Evolutionary conservation across 2,329 filamentous ascomycete genomes (phyloP).

Genomic region (Leptographium wingfieldii): DNA sequence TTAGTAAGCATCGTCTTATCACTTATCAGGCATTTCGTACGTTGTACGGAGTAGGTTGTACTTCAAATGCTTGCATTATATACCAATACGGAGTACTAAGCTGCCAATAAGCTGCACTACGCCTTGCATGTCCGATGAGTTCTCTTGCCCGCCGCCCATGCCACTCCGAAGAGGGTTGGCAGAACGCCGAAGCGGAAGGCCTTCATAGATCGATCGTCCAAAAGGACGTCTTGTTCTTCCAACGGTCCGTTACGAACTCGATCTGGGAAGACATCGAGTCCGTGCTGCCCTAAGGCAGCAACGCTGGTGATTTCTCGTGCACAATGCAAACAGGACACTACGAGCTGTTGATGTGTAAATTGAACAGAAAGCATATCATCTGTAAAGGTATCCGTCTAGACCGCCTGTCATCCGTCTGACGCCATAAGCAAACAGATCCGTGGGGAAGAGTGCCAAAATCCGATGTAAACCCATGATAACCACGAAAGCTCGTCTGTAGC

Average conservation of each 20-base stretch:
- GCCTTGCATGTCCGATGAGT: conserved; percentile 20
- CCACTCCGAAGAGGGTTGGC: conserved; percentile 19
- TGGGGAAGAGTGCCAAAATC: not conserved
- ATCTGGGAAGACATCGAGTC: conserved; percentile 52
- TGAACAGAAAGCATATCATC: not conserved
- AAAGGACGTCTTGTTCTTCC: conserved; percentile 41
- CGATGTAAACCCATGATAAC: not conserved
- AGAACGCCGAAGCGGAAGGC: conserved; percentile 20
- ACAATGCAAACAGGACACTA: not conserved
- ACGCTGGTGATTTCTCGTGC: conserved; percentile 39
- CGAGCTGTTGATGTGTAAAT: not conserved
- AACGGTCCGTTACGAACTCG: conserved; percentile 74
- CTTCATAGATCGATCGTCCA: conserved; percentile 24
- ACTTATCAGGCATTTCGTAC: too few relatives aligned
- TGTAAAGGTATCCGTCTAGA: not conserved
- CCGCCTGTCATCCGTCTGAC: not conserved
- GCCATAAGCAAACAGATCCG: not conserved
- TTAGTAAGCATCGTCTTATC: not conserved
- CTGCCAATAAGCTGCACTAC: not conserved
- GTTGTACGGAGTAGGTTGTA: too few relatives aligned
- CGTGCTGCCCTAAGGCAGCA: conserved; percentile 65
- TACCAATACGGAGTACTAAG: too few relatives aligned
- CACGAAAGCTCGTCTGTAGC: not conserved
- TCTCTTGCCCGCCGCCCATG: conserved; percentile 29
- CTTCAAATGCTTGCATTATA: too few relatives aligned